Conservation (phyloP, 176 grass and related monocot genomes). For the Triticum urartu region DNA sequence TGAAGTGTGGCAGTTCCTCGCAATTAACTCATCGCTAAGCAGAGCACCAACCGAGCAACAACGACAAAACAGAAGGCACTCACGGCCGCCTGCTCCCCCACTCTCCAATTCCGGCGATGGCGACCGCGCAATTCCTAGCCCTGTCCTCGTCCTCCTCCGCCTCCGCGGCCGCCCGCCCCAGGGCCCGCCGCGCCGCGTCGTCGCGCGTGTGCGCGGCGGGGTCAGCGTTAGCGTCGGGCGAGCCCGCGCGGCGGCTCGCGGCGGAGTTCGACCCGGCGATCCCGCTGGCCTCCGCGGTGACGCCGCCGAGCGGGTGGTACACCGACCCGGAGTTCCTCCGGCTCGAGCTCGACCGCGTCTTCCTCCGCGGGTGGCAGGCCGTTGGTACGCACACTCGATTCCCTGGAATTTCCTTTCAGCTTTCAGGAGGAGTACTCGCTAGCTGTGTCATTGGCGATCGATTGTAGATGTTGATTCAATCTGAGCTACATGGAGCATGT, state of each 20-base stretch:
- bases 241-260: slow-evolving; percentile 36
- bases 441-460: background rate
- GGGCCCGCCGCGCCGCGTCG: background rate
- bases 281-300: slow-evolving; percentile 58
- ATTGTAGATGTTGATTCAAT: background rate
- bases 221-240: background rate
- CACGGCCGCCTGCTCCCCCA: background rate
- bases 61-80: background rate
- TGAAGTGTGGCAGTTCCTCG: too few relatives aligned
- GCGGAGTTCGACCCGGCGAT: slow-evolving; percentile 59
- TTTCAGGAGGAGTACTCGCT: background rate
- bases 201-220: background rate
- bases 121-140: slow-evolving; percentile 36
- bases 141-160: slow-evolving; percentile 11
- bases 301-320: slow-evolving; percentile 85
- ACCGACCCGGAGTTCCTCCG: slow-evolving; percentile 51
- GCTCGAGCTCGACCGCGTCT: slow-evolving; percentile 73
- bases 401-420: background rate
- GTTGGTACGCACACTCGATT: slow-evolving; percentile 50
- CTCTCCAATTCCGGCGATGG: slow-evolving; percentile 48
- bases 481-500: background rate
- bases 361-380: slow-evolving; percentile 82
- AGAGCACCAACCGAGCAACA: background rate
- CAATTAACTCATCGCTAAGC: background rate
- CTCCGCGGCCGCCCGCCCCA: background rate